phyloP scores from a whole-genome alignment of 2,329 filamentous ascomycete genomes.

The Microdochium paspali region DNA sequence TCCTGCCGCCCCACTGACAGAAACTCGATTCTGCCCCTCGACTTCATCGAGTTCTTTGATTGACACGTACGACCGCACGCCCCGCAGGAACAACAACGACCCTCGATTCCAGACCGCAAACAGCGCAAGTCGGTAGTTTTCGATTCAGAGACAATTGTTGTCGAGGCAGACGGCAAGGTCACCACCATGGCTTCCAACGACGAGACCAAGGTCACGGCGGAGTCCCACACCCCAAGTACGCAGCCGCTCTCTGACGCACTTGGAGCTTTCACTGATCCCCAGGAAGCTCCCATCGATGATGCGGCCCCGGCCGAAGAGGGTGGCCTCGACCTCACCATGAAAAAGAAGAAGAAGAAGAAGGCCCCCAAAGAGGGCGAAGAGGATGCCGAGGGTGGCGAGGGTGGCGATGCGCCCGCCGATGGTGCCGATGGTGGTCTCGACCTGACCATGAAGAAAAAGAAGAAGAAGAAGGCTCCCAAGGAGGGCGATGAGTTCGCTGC shows the following conservation, averaged over 20 bases:
- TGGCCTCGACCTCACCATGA: slow-evolving; percentile 61
- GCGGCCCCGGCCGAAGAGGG: slow-evolving; percentile 36
- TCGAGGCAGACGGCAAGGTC: slow-evolving; percentile 82
- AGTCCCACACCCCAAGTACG: slow-evolving; percentile 67
- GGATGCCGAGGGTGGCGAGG: slow-evolving; percentile 36
- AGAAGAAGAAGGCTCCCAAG: slow-evolving; percentile 38
- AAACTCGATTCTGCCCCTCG: slow-evolving; percentile 1
- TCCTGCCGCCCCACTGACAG: not conserved
- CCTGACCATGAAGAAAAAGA: slow-evolving; percentile 75
- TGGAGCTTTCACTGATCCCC: slow-evolving; percentile 43
- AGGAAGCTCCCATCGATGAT: slow-evolving; percentile 28
- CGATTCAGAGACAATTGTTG: slow-evolving; percentile 76
- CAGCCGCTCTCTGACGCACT: slow-evolving; percentile 47
- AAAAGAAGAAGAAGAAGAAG: slow-evolving; percentile 61
- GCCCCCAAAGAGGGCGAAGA: slow-evolving; percentile 44
- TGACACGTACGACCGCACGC: not conserved
- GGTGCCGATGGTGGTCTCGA: slow-evolving; percentile 48
- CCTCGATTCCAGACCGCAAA: slow-evolving; percentile 45
- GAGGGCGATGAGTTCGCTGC: slow-evolving; percentile 45
- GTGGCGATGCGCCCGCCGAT: slow-evolving; percentile 38
- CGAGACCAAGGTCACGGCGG: slow-evolving; percentile 71
- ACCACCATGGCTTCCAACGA: slow-evolving; percentile 64
- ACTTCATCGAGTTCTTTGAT: slow-evolving; percentile 4
- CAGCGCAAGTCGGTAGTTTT: slow-evolving; percentile 92
- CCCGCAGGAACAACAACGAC: slow-evolving; percentile 15